A percentile compares a stretch with the other conserved stretches of the same genome.
These are phyloP conservation scores for Coriaria nepalensis DNA, from an alignment of 306 rosid species.

Conservation along the genomic window DNA sequence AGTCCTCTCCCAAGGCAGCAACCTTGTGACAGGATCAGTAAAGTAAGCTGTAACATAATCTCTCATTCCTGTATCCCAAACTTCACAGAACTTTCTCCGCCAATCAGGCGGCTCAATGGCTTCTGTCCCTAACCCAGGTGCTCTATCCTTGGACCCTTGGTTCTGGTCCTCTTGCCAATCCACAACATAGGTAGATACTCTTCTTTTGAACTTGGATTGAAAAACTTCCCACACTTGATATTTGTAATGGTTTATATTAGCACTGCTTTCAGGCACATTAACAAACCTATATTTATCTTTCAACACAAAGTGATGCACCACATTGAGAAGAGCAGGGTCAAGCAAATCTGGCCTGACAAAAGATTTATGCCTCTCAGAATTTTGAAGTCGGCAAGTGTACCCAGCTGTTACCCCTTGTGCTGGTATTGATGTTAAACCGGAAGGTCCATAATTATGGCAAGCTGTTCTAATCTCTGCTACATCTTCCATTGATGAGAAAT, in stretches of 20 bases:
- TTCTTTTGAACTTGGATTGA: slow-evolving; percentile 65
- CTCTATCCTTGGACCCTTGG: slow-evolving; percentile 85
- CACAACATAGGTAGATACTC: slow-evolving; percentile 91
- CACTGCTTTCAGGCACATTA: slow-evolving; percentile 39
- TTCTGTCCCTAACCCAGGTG: slow-evolving; percentile 87
- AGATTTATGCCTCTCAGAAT: slow-evolving; percentile 73
- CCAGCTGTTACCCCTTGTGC: slow-evolving; percentile 54
- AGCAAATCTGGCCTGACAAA: slow-evolving; percentile 64
- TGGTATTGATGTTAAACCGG: slow-evolving; percentile 58
- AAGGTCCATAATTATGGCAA: slow-evolving; percentile 89
- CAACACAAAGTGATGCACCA: slow-evolving; percentile 77
- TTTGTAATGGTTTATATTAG: slow-evolving; percentile 74
- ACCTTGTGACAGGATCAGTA: slow-evolving; percentile 51
- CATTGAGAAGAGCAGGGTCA: slow-evolving; percentile 58
- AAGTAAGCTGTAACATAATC: slow-evolving; percentile 52
- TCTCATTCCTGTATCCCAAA: slow-evolving; percentile 77
- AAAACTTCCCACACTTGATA: slow-evolving; percentile 93
- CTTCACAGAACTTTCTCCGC: slow-evolving; percentile 74
- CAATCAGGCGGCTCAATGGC: slow-evolving; percentile 79
- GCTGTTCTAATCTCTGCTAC: slow-evolving; percentile 71
- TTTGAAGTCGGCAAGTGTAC: slow-evolving; percentile 78
- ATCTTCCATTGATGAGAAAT: slow-evolving; percentile 31
- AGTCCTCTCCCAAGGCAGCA: slow-evolving; percentile 64
- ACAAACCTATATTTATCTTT: slow-evolving; percentile 32
- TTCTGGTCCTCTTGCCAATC: slow-evolving; percentile 91